Base-by-base conservation (phyloP, 306 rosid genomes). In the Leucaena leucocephala region DNA sequence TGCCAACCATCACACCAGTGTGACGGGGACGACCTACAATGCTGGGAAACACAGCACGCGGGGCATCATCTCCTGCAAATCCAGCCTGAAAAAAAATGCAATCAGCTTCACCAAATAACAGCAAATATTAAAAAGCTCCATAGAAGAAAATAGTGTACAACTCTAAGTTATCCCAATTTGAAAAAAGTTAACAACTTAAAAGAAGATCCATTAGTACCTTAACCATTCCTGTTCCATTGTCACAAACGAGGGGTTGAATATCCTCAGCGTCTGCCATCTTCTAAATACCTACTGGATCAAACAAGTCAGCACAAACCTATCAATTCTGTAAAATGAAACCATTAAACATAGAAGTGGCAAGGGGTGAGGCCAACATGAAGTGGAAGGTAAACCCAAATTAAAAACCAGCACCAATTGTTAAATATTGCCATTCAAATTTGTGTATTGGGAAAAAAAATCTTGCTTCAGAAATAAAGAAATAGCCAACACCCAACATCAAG, bases 141-240 rank as follows among this genome's bases (percentile, higher is more conserved):
- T 42, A 76, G 17, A 79, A 80, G 61, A 52, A 44, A 69, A 75
- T 12, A 50, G 5, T 59, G 16, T 3, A 22, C 1, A 59, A 59
- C 15, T 8, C 7, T 3, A 61, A 61, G 67, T 33, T 61, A 59
- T 33, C 66, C 36, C 1, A 22, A 58, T 27, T 19, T 21, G 64
- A 10, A 44, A 21, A 76, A 78, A 74, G 12, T 17, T 33, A 59
- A 66, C 71, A 44, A 36, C 12, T 6, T 42, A 38, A 27, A 7
- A 16, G 5, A 46, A 52, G 49, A 42, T 42, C 22, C 22, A 58
- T 70, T 44, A 58, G 45, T 82, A 95, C 99, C 99, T 95, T 95
- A 74, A 95, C 99, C 99, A 95, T 95, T 93, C 99, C 99, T 3
- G 99, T 95, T 84, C 99, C 99, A 84, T 95, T 95, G 84, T 95